These are phyloP conservation scores for Termitomyces sp. DNA, from an alignment of 768 basidiomycete genomes.

Conservation along the genomic window DNA sequence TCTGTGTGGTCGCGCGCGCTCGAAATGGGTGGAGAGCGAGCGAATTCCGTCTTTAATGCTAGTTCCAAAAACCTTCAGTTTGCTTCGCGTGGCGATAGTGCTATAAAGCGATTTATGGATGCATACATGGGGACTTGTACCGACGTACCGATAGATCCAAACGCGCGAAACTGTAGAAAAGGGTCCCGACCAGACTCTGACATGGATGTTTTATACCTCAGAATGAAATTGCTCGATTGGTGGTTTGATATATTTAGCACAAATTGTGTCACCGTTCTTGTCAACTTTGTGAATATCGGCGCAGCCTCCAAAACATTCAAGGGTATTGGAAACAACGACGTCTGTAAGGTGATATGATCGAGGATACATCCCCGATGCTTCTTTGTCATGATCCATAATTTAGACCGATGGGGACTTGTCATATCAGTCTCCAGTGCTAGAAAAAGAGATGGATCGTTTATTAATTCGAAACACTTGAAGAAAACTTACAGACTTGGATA, in stretches of 20 bases:
- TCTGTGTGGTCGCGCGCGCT: conserved; percentile 51
- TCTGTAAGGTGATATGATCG: background rate
- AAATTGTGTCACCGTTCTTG: background rate
- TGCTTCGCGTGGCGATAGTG: conserved; percentile 52
- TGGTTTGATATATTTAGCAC: background rate
- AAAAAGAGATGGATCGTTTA: background rate
- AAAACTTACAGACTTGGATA: background rate
- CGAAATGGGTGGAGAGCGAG: conserved; percentile 51
- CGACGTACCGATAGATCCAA: conserved; percentile 15
- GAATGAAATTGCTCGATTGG: background rate
- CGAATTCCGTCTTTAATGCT: conserved; percentile 39
- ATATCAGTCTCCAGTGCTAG: background rate
- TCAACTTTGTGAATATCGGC: background rate
- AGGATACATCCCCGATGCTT: background rate
- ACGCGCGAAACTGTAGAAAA: conserved; percentile 11
- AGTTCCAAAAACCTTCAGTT: conserved; percentile 40
- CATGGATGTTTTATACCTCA: background rate
- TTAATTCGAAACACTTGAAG: background rate
- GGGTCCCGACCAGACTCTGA: conserved; percentile 4
- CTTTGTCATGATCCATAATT: background rate
- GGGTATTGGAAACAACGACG: background rate
- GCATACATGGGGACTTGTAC: background rate
- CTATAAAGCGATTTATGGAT: background rate
- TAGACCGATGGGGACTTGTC: background rate
- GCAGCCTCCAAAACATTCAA: background rate